A percentile compares a stretch with the other conserved stretches of the same genome.
Evolutionary conservation across 106 monocot species (phyloP).

Genomic region (Gastrodia elata): DNA sequence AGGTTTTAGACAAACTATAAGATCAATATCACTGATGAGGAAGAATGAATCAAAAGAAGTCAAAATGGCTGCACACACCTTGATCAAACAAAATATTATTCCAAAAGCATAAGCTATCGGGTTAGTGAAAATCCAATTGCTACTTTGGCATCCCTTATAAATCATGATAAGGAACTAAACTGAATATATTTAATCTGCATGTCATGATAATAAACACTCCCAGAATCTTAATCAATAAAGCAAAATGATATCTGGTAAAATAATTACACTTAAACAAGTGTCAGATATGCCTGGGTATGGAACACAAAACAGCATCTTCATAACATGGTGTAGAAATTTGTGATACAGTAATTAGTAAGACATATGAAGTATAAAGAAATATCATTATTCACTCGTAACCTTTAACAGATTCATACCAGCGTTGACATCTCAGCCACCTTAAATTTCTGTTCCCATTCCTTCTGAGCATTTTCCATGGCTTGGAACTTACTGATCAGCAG

Average conservation of each 20-base stretch:
- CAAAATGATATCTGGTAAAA: too few relatives aligned
- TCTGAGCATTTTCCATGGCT: slow-evolving; percentile 87
- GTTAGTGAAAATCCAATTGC: too few relatives aligned
- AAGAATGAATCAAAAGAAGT: too few relatives aligned
- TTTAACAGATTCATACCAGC: slow-evolving; percentile 25
- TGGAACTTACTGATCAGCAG: slow-evolving; percentile 61
- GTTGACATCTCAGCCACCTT: slow-evolving; percentile 28
- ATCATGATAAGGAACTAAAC: neutral
- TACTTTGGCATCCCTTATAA: too few relatives aligned
- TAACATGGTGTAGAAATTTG: neutral
- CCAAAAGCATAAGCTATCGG: too few relatives aligned
- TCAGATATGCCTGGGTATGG: neutral
- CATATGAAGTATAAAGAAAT: neutral
- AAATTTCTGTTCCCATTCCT: slow-evolving; percentile 81
- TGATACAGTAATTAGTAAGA: neutral
- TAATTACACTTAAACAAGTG: neutral
- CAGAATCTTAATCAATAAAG: neutral
- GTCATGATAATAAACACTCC: neutral
- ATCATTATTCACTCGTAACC: neutral
- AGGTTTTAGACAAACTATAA: too few relatives aligned
- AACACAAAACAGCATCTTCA: neutral
- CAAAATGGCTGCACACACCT: too few relatives aligned
- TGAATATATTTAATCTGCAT: neutral
- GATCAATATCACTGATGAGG: too few relatives aligned
- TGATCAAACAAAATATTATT: too few relatives aligned